Conservation (phyloP, 2,329 filamentous ascomycete species). For the Trichocomaceae sp. region DNA sequence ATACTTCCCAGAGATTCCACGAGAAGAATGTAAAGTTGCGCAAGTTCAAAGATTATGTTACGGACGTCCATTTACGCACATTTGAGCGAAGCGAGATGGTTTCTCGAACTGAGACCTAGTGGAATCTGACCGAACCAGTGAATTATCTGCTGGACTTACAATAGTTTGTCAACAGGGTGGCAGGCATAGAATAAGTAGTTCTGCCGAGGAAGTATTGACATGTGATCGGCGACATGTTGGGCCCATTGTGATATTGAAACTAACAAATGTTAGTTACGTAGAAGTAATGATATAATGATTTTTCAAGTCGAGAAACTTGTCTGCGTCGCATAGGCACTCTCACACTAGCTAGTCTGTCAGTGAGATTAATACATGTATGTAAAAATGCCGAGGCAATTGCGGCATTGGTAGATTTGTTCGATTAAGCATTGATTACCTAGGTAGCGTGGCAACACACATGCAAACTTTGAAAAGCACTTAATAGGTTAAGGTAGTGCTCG, state of each 20-base stretch:
- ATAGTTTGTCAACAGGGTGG: neutral
- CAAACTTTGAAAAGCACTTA: neutral
- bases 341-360: neutral
- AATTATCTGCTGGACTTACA: neutral
- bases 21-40: constrained; percentile 33
- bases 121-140: neutral
- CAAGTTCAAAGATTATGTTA: constrained; percentile 33
- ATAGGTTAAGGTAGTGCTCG: neutral
- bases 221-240: neutral
- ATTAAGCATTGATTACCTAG: neutral
- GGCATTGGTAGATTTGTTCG: neutral
- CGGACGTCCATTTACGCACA: constrained; percentile 26
- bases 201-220: neutral
- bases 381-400: constrained; percentile 6
- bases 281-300: neutral
- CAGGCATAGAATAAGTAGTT: neutral
- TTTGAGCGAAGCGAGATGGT: neutral
- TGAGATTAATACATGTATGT: no score
- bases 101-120: neutral
- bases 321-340: no score
- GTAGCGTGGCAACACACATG: neutral
- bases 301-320: neutral
- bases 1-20: constrained; percentile 15
- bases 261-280: no score
- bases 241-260: neutral